Evolutionary conservation across 2,329 filamentous ascomycete genomes (phyloP).

Genomic region (Epichloe sylvatica): DNA sequence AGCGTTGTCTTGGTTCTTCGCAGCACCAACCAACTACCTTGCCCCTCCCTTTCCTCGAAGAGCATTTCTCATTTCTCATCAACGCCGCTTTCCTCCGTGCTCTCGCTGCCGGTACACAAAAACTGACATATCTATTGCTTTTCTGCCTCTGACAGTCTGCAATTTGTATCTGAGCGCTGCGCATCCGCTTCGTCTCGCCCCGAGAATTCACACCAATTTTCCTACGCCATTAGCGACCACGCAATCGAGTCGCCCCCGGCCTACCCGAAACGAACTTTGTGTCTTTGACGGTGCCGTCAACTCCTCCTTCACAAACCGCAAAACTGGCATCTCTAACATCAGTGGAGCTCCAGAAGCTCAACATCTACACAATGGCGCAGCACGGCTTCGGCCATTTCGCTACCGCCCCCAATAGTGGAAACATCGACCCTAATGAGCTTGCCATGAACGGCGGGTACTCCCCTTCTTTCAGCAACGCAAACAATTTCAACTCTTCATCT

Average conservation of each 20-base stretch:
- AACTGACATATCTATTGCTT: not conserved
- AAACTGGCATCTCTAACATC: constrained; percentile 6
- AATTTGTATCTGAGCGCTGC: not conserved
- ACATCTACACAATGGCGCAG: constrained; percentile 32
- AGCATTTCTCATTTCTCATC: not conserved
- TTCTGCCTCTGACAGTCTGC: not conserved
- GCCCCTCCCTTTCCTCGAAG: not conserved
- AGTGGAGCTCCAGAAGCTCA: constrained; percentile 8
- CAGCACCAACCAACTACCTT: not conserved
- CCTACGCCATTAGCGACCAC: not conserved
- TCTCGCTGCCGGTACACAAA: not conserved
- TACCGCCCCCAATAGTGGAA: constrained; percentile 38
- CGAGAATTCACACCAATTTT: not conserved
- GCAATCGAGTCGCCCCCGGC: not conserved
- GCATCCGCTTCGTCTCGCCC: not conserved
- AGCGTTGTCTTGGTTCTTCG: not conserved
- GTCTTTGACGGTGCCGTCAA: constrained; percentile 4
- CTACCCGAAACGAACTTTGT: not conserved
- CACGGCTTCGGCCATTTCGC: constrained; percentile 44
- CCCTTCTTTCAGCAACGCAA: constrained; percentile 38
- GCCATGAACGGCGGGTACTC: constrained; percentile 51
- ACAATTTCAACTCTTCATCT: constrained; percentile 41
- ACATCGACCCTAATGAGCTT: constrained; percentile 76
- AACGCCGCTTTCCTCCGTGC: no score
- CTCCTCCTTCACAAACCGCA: constrained; percentile 3